A percentile compares a stretch with the other conserved stretches of the same genome.
Conservation (phyloP, 768 basidiomycete species). For the Cystofilobasidium capitatum region DNA sequence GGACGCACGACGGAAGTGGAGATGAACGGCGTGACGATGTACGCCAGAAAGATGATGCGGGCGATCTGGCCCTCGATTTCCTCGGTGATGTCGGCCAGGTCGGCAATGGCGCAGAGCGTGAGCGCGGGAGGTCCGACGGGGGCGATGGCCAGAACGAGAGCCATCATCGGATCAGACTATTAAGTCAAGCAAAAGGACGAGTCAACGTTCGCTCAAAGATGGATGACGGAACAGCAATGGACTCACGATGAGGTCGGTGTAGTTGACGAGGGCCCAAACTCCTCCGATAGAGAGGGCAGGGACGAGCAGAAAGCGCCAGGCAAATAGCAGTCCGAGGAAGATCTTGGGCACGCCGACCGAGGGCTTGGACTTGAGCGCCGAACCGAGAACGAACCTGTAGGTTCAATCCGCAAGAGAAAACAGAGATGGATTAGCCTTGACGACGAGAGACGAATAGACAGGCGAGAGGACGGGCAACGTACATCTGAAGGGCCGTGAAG, state of each 20-base stretch:
- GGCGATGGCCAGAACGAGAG: conserved; percentile 35
- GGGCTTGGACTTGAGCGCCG: conserved; percentile 33
- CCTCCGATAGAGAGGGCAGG: conserved; percentile 32
- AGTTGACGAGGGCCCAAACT: conserved; percentile 31
- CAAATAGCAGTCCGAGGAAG: conserved; percentile 33
- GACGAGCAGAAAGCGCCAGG: conserved; percentile 35
- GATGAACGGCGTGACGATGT: conserved; percentile 35
- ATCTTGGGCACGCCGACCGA: conserved; percentile 30
- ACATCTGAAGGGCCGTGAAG: conserved; percentile 37
- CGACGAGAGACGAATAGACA: not conserved
- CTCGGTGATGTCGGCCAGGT: conserved; percentile 34
- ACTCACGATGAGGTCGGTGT: conserved; percentile 7
- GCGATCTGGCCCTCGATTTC: conserved; percentile 34
- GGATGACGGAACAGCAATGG: not conserved
- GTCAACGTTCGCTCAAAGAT: not conserved
- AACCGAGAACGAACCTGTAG: conserved; percentile 10
- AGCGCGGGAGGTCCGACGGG: conserved; percentile 39
- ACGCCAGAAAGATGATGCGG: conserved; percentile 35
- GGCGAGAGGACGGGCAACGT: conserved; percentile 19
- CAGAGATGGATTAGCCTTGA: not conserved
- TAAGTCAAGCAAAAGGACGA: not conserved
- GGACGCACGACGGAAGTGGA: conserved; percentile 29
- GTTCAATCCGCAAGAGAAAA: not conserved
- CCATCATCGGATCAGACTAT: conserved; percentile 29
- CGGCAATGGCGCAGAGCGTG: conserved; percentile 36